Evolutionary conservation across 768 basidiomycete genomes (phyloP).

Genomic region (Multifurca ochricompacta): DNA sequence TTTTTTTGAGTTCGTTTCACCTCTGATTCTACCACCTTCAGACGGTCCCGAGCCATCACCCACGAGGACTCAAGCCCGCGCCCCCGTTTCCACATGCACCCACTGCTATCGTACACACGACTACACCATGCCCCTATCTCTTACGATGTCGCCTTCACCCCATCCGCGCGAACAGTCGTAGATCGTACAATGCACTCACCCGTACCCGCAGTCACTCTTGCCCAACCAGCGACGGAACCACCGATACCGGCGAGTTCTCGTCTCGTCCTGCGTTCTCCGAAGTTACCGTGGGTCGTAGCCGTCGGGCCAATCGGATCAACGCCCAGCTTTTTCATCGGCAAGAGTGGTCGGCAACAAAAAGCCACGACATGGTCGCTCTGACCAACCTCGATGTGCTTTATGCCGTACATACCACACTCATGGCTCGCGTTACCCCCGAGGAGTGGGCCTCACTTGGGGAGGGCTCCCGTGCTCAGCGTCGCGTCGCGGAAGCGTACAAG

Average conservation of each 20-base stretch:
- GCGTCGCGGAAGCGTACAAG: constrained; percentile 54
- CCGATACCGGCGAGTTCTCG: constrained; percentile 38
- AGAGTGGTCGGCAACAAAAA: constrained; percentile 4
- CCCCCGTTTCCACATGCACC: constrained; percentile 50
- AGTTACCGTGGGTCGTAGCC: constrained; percentile 55
- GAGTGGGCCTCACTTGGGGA: constrained; percentile 59
- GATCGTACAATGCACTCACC: constrained; percentile 47
- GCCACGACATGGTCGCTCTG: constrained; percentile 26
- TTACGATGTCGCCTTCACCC: constrained; percentile 50
- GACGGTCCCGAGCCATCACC: constrained; percentile 17
- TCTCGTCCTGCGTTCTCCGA: constrained; percentile 46
- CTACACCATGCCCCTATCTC: constrained; percentile 53
- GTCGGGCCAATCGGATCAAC: constrained; percentile 33
- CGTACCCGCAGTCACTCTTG: constrained; percentile 47
- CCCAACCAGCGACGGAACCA: constrained; percentile 60
- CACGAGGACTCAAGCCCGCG: constrained; percentile 27
- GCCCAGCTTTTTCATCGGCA: constrained; percentile 21
- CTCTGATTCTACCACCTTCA: background rate
- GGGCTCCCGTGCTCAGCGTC: constrained; percentile 48
- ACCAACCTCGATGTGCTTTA: constrained; percentile 61
- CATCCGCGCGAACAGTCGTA: constrained; percentile 49
- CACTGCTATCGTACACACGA: constrained; percentile 49
- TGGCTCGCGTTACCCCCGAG: constrained; percentile 47
- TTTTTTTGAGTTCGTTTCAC: too few relatives aligned
- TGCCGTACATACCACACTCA: constrained; percentile 49